Evolutionary conservation across 208 protist genomes (phyloP).

Genomic region (Acanthamoeba sp.): DNA sequence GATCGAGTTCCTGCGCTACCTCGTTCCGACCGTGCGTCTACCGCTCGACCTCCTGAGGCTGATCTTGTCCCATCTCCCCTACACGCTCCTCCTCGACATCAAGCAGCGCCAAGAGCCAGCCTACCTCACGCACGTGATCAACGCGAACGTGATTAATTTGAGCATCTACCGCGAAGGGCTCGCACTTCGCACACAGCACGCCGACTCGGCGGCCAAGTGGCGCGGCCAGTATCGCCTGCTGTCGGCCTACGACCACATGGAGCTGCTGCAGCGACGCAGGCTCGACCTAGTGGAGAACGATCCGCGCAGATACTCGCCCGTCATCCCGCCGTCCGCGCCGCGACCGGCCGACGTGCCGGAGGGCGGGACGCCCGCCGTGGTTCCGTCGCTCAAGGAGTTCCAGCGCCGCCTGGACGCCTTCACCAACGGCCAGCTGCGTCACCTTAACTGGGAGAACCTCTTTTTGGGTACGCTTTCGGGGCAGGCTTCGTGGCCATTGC

Average conservation of each 20-base stretch:
- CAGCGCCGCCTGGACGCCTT: constrained; percentile 21
- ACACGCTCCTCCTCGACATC: background rate
- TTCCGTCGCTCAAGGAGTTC: constrained; percentile 7
- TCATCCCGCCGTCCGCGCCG: background rate
- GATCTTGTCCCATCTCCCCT: background rate
- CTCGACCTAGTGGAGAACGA: background rate
- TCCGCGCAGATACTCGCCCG: background rate
- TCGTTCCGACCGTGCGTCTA: background rate
- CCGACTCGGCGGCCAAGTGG: too few species aligned
- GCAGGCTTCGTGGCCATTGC: too few species aligned
- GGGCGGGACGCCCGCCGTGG: background rate
- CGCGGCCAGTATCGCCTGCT: background rate
- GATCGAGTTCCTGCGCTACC: background rate
- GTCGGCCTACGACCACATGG: background rate
- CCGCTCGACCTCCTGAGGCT: background rate
- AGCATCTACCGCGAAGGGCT: background rate
- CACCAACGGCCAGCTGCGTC: constrained; percentile 6
- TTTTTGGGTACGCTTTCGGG: background rate
- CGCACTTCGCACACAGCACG: background rate
- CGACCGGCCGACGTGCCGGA: background rate
- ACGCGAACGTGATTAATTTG: background rate
- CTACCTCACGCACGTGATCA: background rate
- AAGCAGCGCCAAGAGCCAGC: background rate
- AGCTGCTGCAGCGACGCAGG: background rate
- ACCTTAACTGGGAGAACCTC: background rate